Percentiles rank a stretch among this genome's conserved stretches.
phyloP scores from a whole-genome alignment of 306 rosid species.

The Cicer arietinum region DNA sequence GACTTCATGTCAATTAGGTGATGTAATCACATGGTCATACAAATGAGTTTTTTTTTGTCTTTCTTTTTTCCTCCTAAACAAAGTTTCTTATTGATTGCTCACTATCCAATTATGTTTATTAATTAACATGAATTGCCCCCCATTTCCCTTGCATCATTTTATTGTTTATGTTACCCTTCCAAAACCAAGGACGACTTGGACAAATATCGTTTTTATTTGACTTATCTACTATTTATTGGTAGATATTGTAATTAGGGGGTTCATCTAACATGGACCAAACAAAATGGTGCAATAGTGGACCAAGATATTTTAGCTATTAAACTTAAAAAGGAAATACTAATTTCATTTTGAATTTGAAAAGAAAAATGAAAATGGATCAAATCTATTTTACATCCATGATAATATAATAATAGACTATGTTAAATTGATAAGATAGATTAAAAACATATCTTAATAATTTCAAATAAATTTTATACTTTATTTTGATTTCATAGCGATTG shows the following conservation, averaged over 20 bases:
- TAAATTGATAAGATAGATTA: too few relatives aligned
- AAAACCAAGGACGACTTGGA: background rate
- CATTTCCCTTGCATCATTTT: background rate
- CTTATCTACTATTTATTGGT: background rate
- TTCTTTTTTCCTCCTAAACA: background rate
- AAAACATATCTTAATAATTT: too few relatives aligned
- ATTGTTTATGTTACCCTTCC: background rate
- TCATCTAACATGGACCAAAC: too few relatives aligned
- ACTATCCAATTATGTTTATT: background rate
- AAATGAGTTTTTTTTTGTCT: background rate
- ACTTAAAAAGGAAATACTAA: too few relatives aligned
- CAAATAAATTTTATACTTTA: too few relatives aligned
- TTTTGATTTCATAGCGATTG: too few relatives aligned
- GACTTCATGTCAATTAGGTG: slow-evolving; percentile 19
- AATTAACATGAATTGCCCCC: background rate
- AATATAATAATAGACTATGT: too few relatives aligned
- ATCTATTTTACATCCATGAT: too few relatives aligned
- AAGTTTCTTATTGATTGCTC: slow-evolving; percentile 7
- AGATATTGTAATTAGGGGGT: background rate
- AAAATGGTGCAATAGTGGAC: too few relatives aligned
- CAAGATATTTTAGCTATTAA: too few relatives aligned
- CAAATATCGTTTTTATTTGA: background rate
- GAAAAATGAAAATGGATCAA: too few relatives aligned
- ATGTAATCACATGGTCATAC: slow-evolving; percentile 33
- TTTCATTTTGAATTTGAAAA: too few relatives aligned